Conservation (phyloP, 352 stramenopile species). For the Elongisporangium anandrum region DNA sequence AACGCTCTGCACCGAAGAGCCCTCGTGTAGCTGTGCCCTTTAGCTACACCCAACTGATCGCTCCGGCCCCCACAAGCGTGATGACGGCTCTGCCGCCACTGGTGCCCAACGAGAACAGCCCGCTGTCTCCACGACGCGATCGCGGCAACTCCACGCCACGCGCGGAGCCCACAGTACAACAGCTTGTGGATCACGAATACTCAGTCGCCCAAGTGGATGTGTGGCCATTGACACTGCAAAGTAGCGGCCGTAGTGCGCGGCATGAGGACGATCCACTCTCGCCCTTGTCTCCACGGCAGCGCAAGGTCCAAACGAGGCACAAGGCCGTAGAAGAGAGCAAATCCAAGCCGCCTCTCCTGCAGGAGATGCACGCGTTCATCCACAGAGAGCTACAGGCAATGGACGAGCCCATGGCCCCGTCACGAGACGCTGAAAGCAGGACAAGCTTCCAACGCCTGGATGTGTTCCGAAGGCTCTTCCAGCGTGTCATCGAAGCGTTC, state of each 20-base stretch:
- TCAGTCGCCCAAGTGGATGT: slow-evolving; percentile 27
- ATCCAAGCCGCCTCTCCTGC: slow-evolving; percentile 18
- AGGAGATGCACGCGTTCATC: slow-evolving; percentile 40
- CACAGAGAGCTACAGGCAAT: slow-evolving; percentile 15
- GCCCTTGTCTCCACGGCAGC: slow-evolving; percentile 10
- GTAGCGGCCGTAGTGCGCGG: no score
- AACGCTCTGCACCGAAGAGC: not conserved
- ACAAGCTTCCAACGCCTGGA: slow-evolving; percentile 41
- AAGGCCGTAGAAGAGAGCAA: slow-evolving; percentile 10
- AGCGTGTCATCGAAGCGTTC: slow-evolving; percentile 51
- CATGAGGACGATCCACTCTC: not conserved
- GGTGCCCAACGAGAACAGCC: not conserved
- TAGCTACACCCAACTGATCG: not conserved
- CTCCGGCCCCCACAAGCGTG: not conserved
- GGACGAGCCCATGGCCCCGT: not conserved
- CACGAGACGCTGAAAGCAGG: slow-evolving; percentile 1
- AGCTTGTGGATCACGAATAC: slow-evolving; percentile 11
- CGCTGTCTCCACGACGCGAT: not conserved
- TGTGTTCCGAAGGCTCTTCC: slow-evolving; percentile 49
- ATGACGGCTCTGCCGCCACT: not conserved
- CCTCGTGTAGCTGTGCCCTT: not conserved
- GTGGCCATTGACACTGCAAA: slow-evolving; percentile 27
- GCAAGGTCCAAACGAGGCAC: slow-evolving; percentile 3
- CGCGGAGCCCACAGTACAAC: not conserved
- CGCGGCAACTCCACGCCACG: not conserved